Base-by-base conservation (phyloP, 352 stramenopile species). In the Phytophthora palmivora region DNA sequence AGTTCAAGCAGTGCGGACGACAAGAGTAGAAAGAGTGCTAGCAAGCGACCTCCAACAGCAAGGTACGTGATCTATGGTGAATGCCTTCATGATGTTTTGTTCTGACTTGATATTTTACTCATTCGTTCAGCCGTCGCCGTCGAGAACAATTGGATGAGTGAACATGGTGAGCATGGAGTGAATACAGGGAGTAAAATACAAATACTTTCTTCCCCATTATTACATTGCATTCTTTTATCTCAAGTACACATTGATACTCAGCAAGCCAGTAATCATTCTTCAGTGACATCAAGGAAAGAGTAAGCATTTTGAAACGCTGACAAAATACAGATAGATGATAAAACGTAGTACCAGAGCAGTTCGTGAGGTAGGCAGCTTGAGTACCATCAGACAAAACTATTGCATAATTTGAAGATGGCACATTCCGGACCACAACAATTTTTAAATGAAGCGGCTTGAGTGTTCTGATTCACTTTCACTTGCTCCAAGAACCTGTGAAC, bases 1-100 rank as follows among this genome's bases (percentile, higher is more conserved):
- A 67, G 37, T 30, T 15, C 50, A 24, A 51, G 34, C 7, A 33
- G 48, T 61, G 19, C 37, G 9, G 45, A 53, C 3, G 55, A 75
- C 9, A 84, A 67, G 14, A 73, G 52, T 51, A 85, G 63, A 58
- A 92, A 92, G 55, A 79, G 71, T 52, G 69, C 76, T 16, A 85
- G 63, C 58, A 88, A 83, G 30, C 71, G 78, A 12, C 80, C 80
- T 1, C 76, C 80, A 0, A 89, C 80, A 7, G 80, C 80, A 42
- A 88, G 78, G 80, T 89, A 73, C 6, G 54, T 49, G 11, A 21
- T 10, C 43, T 22, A 33, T 19, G 22, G 14, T 46, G n/a, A 36
- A 30, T 53, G 19, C 1, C 30, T 7, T 51, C 4, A 34, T 32
- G 16, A 3, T 21, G 9, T 8, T 33, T 4, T 4, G 38, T 19